Percentiles rank a stretch among this genome's conserved stretches.
Conservation (phyloP, 306 rosid species). For the Sicyos edulis region DNA sequence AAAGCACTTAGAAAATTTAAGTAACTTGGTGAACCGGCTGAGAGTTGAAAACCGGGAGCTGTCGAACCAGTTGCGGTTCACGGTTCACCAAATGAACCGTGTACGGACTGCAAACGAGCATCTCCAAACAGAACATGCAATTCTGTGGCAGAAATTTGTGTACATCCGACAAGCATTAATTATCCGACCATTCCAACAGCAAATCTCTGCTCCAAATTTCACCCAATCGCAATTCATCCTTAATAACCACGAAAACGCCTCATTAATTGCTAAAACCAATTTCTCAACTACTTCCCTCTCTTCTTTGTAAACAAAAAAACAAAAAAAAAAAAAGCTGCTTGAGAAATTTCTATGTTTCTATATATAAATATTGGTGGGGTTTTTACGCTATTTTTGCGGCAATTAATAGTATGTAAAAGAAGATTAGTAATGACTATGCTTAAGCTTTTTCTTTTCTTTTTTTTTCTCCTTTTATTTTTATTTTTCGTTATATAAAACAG, state of each 20-base stretch:
- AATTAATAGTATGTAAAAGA: constrained; percentile 28
- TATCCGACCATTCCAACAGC: constrained; percentile 44
- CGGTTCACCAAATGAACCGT: constrained; percentile 31
- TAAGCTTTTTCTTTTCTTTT: neutral
- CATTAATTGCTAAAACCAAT: constrained; percentile 24
- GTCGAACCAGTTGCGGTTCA: constrained; percentile 43
- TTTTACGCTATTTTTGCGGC: constrained; percentile 20
- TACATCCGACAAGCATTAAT: constrained; percentile 44
- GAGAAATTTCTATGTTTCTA: constrained; percentile 9
- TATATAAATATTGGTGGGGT: constrained; percentile 21
- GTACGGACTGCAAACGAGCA: constrained; percentile 48
- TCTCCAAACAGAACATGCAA: constrained; percentile 45
- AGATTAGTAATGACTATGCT: constrained; percentile 12
- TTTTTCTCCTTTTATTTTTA: neutral
- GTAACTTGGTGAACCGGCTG: constrained; percentile 64
- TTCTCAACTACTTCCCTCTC: neutral
- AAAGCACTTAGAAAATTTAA: constrained; percentile 68
- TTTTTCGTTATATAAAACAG: neutral
- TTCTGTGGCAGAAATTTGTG: constrained; percentile 46
- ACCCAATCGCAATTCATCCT: constrained; percentile 28
- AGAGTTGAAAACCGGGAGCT: constrained; percentile 61
- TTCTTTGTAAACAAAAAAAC: constrained; percentile 14
- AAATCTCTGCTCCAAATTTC: constrained; percentile 22
- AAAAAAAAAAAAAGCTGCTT: constrained; percentile 7
- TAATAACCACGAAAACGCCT: constrained; percentile 15